phyloP scores from a whole-genome alignment of 805 yeast genomes.

The Saturnispora saitoi region DNA sequence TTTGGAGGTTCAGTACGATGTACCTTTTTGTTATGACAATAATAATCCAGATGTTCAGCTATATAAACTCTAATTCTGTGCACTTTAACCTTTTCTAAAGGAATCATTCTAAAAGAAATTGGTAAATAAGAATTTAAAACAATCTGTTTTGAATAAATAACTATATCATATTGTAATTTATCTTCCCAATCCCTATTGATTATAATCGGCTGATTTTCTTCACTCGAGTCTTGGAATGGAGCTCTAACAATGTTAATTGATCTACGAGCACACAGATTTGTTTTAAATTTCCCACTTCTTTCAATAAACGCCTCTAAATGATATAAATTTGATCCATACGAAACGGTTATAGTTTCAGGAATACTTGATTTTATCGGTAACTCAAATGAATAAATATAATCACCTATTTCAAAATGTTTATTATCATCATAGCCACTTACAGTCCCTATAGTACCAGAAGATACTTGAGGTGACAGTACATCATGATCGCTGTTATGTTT shows the following conservation, averaged over 20 bases:
- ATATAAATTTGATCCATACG: conserved; percentile 77
- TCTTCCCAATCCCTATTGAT: conserved; percentile 92
- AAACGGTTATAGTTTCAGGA: conserved; percentile 72
- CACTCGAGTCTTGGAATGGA: conserved; percentile 69
- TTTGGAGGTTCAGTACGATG: conserved; percentile 88
- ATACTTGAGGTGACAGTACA: not conserved
- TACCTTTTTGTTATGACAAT: conserved; percentile 74
- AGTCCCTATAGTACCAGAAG: not conserved
- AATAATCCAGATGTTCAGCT: conserved; percentile 88
- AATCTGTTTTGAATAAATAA: conserved; percentile 82
- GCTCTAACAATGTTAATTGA: conserved; percentile 66
- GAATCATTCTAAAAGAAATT: conserved; percentile 72
- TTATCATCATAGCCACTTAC: conserved; percentile 14
- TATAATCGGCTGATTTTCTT: conserved; percentile 88
- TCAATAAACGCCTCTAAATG: conserved; percentile 59
- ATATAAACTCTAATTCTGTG: conserved; percentile 81
- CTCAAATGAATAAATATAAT: conserved; percentile 87
- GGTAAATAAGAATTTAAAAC: conserved; percentile 80
- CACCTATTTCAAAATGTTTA: conserved; percentile 68
- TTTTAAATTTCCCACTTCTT: conserved; percentile 79
- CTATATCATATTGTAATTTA: conserved; percentile 79
- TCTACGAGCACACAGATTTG: conserved; percentile 54
- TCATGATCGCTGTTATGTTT: not conserved
- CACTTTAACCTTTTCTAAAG: conserved; percentile 76
- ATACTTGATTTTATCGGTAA: conserved; percentile 72